Evolutionary conservation across 2,329 filamentous ascomycete genomes (phyloP), one percentile per base, ranked within the genome.

Genomic region (Pestalotiopsis sp.): DNA sequence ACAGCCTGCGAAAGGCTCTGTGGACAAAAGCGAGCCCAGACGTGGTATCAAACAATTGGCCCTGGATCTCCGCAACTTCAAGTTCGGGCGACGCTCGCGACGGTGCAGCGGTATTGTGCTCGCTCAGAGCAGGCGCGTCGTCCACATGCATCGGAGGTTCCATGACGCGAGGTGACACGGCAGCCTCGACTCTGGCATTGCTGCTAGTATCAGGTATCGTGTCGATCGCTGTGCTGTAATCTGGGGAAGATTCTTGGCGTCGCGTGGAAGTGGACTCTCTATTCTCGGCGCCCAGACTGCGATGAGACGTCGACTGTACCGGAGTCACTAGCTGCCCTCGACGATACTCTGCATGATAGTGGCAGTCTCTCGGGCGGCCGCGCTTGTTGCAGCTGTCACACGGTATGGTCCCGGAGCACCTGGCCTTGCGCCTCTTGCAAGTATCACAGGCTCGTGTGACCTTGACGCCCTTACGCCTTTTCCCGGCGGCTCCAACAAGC

Each of bases 21-120:
- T 87, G 84, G 2, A 89, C 79, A 68, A 89, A 89, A 1, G 86
- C 85, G 3, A 88, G 78, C 0, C 85, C 86, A 0, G 87, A 89
- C 0, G 86, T 84, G 14, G 84, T 83, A 11, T 87, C 87, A n/a
- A 87, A 80, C 70, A 87, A 86, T 65, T 89, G 85, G 1, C 85
- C 86, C 70, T 86, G 83, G 12, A 87, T 79, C 66, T 80, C 79
- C 0, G 78, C 71, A 4, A 73, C 77, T 6, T 74, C 77, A 1
- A 79, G 72, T 59, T 78, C 79, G 4, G 78, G 75, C 0, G 76
- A 76, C 3, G 71, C 71, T 1, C 75, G 72, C 7, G 75, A 76
- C 69, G 17, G 63, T 2, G 60, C 45, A 45, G 38, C 4, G 36
- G 68, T 62, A 41, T 64, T 64, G 64, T 69, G 1, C 65, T 68